phyloP scores from a whole-genome alignment of 2,329 filamentous ascomycete genomes.

The Exophiala sp. region DNA sequence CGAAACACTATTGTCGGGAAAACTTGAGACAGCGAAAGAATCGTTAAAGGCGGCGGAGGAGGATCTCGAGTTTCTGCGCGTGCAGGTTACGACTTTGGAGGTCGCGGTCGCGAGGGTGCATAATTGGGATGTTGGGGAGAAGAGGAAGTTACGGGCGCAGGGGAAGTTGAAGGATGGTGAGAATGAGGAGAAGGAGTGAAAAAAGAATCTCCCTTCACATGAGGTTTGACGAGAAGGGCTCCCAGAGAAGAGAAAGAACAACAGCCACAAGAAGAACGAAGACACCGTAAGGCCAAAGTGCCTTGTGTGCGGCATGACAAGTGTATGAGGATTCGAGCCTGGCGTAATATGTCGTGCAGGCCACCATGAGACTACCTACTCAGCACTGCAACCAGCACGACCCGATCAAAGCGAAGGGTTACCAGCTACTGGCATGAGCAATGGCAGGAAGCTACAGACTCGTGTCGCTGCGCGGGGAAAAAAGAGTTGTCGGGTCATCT shows the following conservation, averaged over 20 bases:
- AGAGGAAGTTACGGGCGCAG: conserved; percentile 73
- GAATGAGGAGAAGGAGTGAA: conserved; percentile 18
- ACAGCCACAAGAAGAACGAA: not conserved
- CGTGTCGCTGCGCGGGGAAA: too few relatives aligned
- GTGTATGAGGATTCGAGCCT: too few relatives aligned
- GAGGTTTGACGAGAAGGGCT: too few relatives aligned
- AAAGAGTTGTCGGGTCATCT: too few relatives aligned
- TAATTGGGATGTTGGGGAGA: conserved; percentile 97
- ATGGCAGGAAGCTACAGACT: too few relatives aligned
- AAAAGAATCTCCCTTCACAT: not conserved
- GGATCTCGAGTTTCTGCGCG: conserved; percentile 89
- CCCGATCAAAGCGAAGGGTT: too few relatives aligned
- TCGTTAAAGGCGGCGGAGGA: conserved; percentile 89
- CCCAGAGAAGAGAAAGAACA: not conserved
- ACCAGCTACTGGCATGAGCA: too few relatives aligned
- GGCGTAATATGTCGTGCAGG: too few relatives aligned
- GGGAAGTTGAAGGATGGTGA: conserved; percentile 45
- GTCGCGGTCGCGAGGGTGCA: conserved; percentile 96
- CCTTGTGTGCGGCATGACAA: too few relatives aligned
- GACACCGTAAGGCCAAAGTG: not conserved
- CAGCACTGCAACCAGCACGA: too few relatives aligned
- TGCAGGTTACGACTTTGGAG: conserved; percentile 97
- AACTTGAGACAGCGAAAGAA: conserved; percentile 73
- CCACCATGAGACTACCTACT: too few relatives aligned
- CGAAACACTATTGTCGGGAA: conserved; percentile 70